phyloP scores from a whole-genome alignment of 2,329 filamentous ascomycete genomes.

The Fusarium keratoplasticum region DNA sequence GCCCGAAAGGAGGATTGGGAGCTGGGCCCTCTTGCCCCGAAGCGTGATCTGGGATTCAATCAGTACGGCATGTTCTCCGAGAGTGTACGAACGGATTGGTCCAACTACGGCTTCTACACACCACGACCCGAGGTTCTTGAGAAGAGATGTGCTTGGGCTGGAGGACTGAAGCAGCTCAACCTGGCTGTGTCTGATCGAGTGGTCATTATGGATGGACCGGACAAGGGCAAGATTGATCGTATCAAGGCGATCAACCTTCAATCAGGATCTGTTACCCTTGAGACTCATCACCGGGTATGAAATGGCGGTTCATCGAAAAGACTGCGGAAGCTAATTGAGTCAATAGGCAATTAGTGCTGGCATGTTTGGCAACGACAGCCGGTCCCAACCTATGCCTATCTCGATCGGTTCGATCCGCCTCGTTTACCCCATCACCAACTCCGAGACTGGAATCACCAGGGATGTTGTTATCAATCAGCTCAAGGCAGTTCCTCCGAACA shows the following conservation, averaged over 20 bases:
- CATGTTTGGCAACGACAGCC: slow-evolving; percentile 47
- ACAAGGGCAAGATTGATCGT: slow-evolving; percentile 86
- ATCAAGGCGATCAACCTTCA: slow-evolving; percentile 68
- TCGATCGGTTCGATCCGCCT: slow-evolving; percentile 81
- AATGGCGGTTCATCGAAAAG: not conserved
- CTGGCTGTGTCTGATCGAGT: slow-evolving; percentile 81
- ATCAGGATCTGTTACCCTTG: slow-evolving; percentile 69
- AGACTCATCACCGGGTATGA: slow-evolving; percentile 73
- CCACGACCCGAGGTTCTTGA: slow-evolving; percentile 51
- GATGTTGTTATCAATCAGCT: slow-evolving; percentile 85
- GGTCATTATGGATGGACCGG: slow-evolving; percentile 80
- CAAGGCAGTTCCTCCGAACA: slow-evolving; percentile 62
- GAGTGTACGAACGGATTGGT: slow-evolving; percentile 52
- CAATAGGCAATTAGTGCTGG: slow-evolving; percentile 45
- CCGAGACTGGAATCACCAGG: slow-evolving; percentile 70
- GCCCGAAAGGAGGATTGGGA: slow-evolving; percentile 81
- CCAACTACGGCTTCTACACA: slow-evolving; percentile 45
- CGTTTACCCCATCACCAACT: slow-evolving; percentile 79
- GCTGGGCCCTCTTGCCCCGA: slow-evolving; percentile 81
- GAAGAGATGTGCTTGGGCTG: slow-evolving; percentile 66
- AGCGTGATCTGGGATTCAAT: slow-evolving; percentile 74
- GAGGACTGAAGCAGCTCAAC: slow-evolving; percentile 67
- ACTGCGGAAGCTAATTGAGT: not conserved
- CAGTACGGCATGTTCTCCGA: slow-evolving; percentile 68
- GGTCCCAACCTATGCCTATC: slow-evolving; percentile 59